These are phyloP conservation scores for Ceratocystis destructans DNA, from an alignment of 2,329 filamentous ascomycete genomes.

Conservation along the genomic window DNA sequence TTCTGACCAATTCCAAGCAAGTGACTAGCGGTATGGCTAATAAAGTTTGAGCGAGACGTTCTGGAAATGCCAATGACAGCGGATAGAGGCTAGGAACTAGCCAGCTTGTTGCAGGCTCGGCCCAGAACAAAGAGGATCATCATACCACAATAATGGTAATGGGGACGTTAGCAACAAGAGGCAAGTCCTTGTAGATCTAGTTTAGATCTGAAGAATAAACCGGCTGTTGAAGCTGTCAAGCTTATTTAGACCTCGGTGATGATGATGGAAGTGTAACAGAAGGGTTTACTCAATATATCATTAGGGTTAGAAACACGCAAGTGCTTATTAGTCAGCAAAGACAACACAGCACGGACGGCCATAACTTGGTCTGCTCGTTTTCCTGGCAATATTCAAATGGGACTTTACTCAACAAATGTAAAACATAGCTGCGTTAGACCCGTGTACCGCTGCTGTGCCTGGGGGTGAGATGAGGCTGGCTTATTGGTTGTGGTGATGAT, in stretches of 20 bases:
- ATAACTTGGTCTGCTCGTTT: too few relatives aligned
- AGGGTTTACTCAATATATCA: not conserved
- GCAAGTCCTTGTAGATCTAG: not conserved
- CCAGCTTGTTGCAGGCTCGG: too few relatives aligned
- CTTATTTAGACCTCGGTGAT: conserved; percentile 4
- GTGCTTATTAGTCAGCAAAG: not conserved
- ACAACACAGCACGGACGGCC: too few relatives aligned
- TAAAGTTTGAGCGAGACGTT: not conserved
- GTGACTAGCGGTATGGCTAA: too few relatives aligned
- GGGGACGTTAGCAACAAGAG: not conserved
- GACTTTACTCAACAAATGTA: not conserved
- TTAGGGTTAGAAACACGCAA: not conserved
- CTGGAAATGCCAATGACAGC: not conserved
- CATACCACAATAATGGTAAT: too few relatives aligned
- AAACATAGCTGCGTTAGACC: not conserved
- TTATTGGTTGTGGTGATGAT: not conserved
- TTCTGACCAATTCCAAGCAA: too few relatives aligned
- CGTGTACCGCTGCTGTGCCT: not conserved
- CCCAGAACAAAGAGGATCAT: too few relatives aligned
- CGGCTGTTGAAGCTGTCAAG: not conserved
- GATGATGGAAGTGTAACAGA: not conserved
- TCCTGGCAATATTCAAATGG: too few relatives aligned
- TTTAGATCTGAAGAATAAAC: not conserved
- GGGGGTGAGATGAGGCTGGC: not conserved
- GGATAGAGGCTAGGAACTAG: not conserved